phyloP scores from a whole-genome alignment of 1,284 basidiomycete species.

The Xerocomus amazonicus region DNA sequence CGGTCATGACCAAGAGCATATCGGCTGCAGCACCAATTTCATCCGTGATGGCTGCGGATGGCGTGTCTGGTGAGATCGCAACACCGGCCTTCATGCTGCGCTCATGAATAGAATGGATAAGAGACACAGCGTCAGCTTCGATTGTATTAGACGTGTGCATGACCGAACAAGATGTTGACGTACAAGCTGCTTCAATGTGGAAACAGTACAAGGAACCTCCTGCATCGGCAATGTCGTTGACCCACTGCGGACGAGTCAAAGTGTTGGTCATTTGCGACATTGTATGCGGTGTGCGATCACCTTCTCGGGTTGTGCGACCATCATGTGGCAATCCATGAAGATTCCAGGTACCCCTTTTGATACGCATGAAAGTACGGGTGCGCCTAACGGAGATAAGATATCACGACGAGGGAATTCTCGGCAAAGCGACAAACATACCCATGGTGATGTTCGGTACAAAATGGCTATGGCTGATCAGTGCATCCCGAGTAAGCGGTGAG shows the following conservation, averaged over 20 bases:
- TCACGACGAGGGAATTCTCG: conserved; percentile 6
- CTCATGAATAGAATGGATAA: conserved; percentile 75
- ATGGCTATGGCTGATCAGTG: conserved; percentile 54
- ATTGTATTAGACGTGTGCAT: conserved; percentile 7
- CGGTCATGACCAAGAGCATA: conserved; percentile 97
- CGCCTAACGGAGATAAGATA: conserved; percentile 48
- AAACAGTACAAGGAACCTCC: conserved; percentile 96
- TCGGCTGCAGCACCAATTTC: conserved; percentile 78
- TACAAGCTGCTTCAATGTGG: conserved; percentile 94
- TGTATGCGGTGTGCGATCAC: conserved; percentile 37
- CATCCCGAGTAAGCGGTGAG: background rate
- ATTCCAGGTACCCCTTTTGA: conserved; percentile 87
- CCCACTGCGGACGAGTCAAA: conserved; percentile 66
- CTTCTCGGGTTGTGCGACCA: conserved; percentile 93
- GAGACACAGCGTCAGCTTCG: conserved; percentile 65
- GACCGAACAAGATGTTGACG: conserved; percentile 28
- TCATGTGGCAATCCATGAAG: conserved; percentile 99
- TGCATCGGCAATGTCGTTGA: conserved; percentile 92
- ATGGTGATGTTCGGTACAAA: conserved; percentile 99
- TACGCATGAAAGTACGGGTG: conserved; percentile 88
- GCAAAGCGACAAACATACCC: conserved; percentile 48
- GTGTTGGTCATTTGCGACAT: background rate
- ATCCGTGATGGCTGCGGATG: conserved; percentile 80
- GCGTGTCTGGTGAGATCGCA: conserved; percentile 92
- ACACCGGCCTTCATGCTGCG: conserved; percentile 88